Evolutionary conservation across 2,329 filamentous ascomycete genomes (phyloP), one percentile per base, ranked within the genome.

Genomic region (Fusarium beomiforme): DNA sequence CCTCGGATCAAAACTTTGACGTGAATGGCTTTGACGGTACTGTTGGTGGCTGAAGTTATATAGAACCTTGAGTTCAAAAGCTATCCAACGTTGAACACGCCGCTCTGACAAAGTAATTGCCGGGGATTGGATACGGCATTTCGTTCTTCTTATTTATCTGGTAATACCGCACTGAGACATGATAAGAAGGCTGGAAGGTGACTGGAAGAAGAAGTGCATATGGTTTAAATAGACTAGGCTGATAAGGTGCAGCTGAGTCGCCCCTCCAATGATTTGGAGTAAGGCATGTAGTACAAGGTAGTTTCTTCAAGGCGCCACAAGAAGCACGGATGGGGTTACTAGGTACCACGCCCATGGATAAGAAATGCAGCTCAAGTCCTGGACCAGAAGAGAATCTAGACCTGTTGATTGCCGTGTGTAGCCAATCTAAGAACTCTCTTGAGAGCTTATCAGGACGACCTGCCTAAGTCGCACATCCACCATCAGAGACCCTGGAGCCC

Each of bases 401-500:
- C 65, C 26, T 41, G 23, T 57, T 43, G 42, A 65, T 42, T 50
- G 57, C 49, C 31, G 29, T 37, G 39, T 37, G 44, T 42, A 54
- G 33, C 63, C 59, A 73, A 73, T 72, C 63, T 68, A 23, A 54
- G 56, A 36, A 34, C 69, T 51, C 29, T 55, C 51, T 50, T 49
- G 41, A 37, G 53, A 31, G 39, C 70, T 72, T 72, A 72, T 72
- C 70, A 70, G 42, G 50, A 54, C 43, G 39, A 43, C 23, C 46
- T 60, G 47, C 37, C 23, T 34, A 37, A 67, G 41, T 64, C 55
- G 50, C 39, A 31, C 31, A 58, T 31, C 60, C 49, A 34, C 39
- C 67, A 72, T 73, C 70, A 67, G 26, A 41, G 55, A 60, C 64
- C 37, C 63, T 55, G 70, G 62, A 39, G 50, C 62, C 61, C 70